These are phyloP conservation scores for Phragmites australis DNA, from an alignment of 176 grass and related monocot genomes.

Conservation along the genomic window DNA sequence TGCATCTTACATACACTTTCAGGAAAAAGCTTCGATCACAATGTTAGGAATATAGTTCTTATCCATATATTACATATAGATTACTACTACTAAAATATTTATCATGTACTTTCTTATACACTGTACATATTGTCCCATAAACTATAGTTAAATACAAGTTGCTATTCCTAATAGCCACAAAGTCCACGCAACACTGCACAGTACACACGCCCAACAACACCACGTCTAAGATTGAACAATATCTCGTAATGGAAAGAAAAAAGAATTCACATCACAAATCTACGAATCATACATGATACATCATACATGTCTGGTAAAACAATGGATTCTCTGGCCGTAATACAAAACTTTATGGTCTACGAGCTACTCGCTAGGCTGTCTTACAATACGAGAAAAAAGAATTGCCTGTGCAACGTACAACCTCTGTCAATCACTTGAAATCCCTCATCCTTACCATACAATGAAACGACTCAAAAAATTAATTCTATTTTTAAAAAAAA, in stretches of 20 bases:
- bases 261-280: background rate
- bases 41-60: too few species aligned
- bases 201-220: background rate
- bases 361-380: conserved; percentile 20
- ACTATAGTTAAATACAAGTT: too few species aligned
- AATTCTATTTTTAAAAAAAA: conserved; percentile 48
- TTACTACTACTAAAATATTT: too few species aligned
- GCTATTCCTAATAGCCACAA: background rate
- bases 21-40: too few species aligned
- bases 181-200: background rate
- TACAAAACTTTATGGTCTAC: conserved; percentile 25
- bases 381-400: conserved; percentile 9
- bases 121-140: too few species aligned
- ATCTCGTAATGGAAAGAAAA: background rate
- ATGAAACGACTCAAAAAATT: conserved; percentile 19
- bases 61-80: too few species aligned
- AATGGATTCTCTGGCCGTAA: background rate
- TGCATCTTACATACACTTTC: too few species aligned
- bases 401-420: conserved; percentile 29
- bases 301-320: background rate
- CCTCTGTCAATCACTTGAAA: conserved; percentile 25
- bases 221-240: background rate
- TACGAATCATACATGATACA: background rate
- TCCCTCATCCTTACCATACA: conserved; percentile 27
- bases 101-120: too few species aligned